These are phyloP conservation scores for Acarospora socialis DNA, from an alignment of 2,329 filamentous ascomycete species.

Conservation along the genomic window DNA sequence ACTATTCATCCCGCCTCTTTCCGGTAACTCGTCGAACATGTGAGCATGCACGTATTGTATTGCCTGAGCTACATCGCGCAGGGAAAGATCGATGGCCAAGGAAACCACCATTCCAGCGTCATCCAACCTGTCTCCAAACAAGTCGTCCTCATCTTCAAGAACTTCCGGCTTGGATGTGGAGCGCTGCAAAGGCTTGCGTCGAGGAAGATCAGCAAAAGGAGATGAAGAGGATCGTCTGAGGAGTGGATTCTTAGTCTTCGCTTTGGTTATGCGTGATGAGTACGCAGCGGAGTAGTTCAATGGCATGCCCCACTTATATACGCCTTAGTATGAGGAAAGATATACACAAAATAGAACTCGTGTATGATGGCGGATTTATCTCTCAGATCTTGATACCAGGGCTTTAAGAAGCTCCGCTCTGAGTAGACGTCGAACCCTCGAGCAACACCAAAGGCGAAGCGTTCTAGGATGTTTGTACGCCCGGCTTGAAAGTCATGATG, in stretches of 20 bases:
- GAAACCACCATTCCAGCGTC: constrained; percentile 38
- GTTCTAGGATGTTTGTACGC: too few relatives aligned
- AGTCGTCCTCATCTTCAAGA: constrained; percentile 17
- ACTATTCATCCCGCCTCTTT: constrained; percentile 46
- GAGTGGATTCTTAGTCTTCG: constrained; percentile 17
- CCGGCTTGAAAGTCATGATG: too few relatives aligned
- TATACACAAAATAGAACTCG: too few relatives aligned
- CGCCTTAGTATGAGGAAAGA: not conserved
- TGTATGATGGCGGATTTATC: too few relatives aligned
- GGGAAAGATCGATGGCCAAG: constrained; percentile 32
- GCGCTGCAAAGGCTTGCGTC: constrained; percentile 25
- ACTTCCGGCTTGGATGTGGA: constrained; percentile 14
- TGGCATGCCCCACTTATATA: constrained; percentile 23
- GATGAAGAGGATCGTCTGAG: constrained; percentile 21
- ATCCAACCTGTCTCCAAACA: constrained; percentile 29
- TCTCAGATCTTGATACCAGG: too few relatives aligned
- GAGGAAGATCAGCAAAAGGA: constrained; percentile 28
- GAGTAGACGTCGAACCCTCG: too few relatives aligned
- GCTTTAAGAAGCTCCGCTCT: too few relatives aligned
- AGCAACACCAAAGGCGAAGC: too few relatives aligned
- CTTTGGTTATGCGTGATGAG: constrained; percentile 32
- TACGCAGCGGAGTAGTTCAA: constrained; percentile 34
- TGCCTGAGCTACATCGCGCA: constrained; percentile 37
- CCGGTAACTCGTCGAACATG: constrained; percentile 44
- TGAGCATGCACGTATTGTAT: constrained; percentile 37